A percentile compares a stretch with the other conserved stretches of the same genome.
Conservation (phyloP, 352 stramenopile species). For the Thalassiosira livingstoniorum region DNA sequence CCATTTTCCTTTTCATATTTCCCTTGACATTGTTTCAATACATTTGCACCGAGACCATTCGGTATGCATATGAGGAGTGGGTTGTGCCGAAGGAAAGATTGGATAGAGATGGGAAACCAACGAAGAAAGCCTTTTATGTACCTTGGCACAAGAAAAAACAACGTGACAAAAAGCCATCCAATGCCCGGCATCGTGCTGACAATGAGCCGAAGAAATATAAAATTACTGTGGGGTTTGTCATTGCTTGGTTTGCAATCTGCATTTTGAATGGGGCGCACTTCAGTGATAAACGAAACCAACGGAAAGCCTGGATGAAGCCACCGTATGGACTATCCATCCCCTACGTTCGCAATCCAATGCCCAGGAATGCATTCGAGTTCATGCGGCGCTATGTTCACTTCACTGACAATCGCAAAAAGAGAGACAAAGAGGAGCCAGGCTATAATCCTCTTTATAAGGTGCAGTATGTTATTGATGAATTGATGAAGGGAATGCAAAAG, state of each 20-base stretch:
- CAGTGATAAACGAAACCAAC: neutral
- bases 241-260: constrained; percentile 30
- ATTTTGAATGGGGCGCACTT: constrained; percentile 21
- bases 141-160: neutral
- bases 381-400: constrained; percentile 42
- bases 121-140: neutral
- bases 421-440: neutral
- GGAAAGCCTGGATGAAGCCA: neutral
- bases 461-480: neutral
- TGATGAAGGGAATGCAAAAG: constrained; percentile 23
- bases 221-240: constrained; percentile 13
- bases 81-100: neutral
- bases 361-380: constrained; percentile 28
- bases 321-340: neutral
- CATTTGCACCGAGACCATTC: neutral
- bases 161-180: neutral
- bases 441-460: constrained; percentile 46
- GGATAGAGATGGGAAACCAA: neutral
- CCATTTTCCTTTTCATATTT: neutral
- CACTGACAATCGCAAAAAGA: constrained; percentile 11
- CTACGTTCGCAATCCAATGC: constrained; percentile 44
- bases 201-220: constrained; percentile 18
- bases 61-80: neutral
- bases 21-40: neutral
- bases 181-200: constrained; percentile 10